These are phyloP conservation scores for Camellia granthamiana DNA, from an alignment of 148 eudicot genomes.

Conservation along the genomic window DNA sequence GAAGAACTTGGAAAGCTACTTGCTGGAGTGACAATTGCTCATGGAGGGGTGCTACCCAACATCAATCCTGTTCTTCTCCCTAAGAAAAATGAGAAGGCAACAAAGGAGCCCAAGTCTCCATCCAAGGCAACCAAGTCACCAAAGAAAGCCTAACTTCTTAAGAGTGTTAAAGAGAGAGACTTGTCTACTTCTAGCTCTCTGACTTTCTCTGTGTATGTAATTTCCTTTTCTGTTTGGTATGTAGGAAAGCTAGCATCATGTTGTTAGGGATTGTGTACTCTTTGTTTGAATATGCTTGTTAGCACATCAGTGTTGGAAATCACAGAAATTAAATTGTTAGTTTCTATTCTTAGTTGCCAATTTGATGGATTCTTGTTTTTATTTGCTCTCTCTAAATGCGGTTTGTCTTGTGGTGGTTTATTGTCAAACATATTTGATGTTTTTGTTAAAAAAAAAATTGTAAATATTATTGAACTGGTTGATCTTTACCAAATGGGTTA, in stretches of 20 bases:
- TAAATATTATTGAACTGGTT: too few relatives aligned
- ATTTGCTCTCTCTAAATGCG: background rate
- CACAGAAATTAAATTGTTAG: conserved; percentile 5
- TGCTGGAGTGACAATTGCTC: conserved; percentile 43
- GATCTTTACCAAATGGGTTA: too few relatives aligned
- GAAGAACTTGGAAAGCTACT: conserved; percentile 45
- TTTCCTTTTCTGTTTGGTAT: background rate
- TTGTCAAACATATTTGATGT: too few relatives aligned
- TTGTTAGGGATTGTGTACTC: background rate
- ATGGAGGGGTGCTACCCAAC: conserved; percentile 43
- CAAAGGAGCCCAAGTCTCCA: conserved; percentile 33
- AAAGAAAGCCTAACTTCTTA: conserved; percentile 26
- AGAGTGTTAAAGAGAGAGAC: background rate
- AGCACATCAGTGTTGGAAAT: background rate
- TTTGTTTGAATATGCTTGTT: background rate
- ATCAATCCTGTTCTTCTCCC: conserved; percentile 40
- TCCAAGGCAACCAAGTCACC: conserved; percentile 43
- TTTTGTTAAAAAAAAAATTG: too few relatives aligned
- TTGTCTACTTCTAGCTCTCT: background rate
- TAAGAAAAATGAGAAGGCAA: conserved; percentile 31
- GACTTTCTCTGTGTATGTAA: background rate
- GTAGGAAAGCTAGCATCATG: background rate
- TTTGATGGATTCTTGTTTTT: background rate
- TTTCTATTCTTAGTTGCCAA: conserved; percentile 4
- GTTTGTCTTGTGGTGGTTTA: background rate